Evolutionary conservation across 73 alveolate species (phyloP), one percentile per base, ranked within the genome.

Genomic region (Paramecium bursaria): DNA sequence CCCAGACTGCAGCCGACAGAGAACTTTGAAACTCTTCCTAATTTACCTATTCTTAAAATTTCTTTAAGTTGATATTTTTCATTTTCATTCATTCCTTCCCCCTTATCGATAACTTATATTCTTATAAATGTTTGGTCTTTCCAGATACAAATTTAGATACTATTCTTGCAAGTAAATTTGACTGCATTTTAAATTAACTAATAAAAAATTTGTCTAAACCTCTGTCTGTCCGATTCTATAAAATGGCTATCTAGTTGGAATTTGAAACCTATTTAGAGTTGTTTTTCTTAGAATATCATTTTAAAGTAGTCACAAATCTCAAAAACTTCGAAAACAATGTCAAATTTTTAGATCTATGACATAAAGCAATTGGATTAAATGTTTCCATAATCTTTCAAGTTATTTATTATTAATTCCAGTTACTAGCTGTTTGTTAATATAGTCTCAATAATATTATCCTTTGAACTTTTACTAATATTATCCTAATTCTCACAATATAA

Each of bases 301-400:
- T 35, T 4, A 5, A 67, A 67, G 22, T 39, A 67, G 15, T 31
- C 53, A 2, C 17, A 53, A 4, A 67, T n/a, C 0, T 1, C 60
- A 15, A 39, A 3, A 1, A 67, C 44, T 67, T 67, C 54, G 2
- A 25, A 42, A 1, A 5, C 14, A 15, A 67, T 2, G 22, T 67
- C 35, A 15, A 67, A 67, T 35, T 44, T 15, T 14, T 42, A 33
- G 17, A 67, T 9, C 15, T 57, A 39, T 7, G 44, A 21, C 5
- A 39, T 14, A 14, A 67, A 33, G 15, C 44, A 7, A 31, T 67
- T 57, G 9, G 39, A 21, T 39, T 67, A 53, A 39, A 31, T 67
- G 17, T 53, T 19, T 21, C 82, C 27, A 67, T 67, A 67, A 67
- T 67, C 82, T 42, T 57, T 67, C 1, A 67, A 25, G 10, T 67